Base-by-base conservation (phyloP, 2,329 filamentous ascomycete species). In the Claviceps spartinae region DNA sequence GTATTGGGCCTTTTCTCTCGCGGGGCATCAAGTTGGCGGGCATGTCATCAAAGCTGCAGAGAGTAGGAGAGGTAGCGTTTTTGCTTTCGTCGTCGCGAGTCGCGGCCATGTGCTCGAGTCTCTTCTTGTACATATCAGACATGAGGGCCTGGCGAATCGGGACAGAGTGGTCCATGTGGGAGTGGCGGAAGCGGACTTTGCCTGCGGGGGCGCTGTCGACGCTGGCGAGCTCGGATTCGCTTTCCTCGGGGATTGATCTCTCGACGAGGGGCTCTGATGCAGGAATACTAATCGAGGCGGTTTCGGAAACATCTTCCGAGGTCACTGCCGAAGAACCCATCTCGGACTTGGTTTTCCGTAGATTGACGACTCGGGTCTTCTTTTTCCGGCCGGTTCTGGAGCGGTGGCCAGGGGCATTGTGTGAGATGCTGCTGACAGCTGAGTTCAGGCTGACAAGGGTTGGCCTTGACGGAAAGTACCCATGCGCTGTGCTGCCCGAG, bases 321-420 rank as follows among this genome's bases (percentile, higher is more conserved):
- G 65, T 69, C 24, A 74, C 76, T 22, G 73, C 72, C 11, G 72
- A 72, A 13, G 78, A 78, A 40, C 74, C 78, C 30, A 72, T 66
- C 54, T 76, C 74, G 4, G 73, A 70, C 60, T 77, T 78, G 55
- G 78, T 73, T 55, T 77, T 81, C n/a, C 88, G 78, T 14, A 94
- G 72, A 61, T 94, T 88, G 54, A 94, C 86, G 14, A 94, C 83
- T 20, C 88, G 77, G 54, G 81, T 88, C 77, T 91, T 94, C 73
- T 87, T 86, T 70, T 87, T 91, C 51, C 86, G 79, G 37, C 79
- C 75, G 22, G 76, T 74, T 55, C 81, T 77, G 3, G 81, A 71
- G 57, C 85, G 79, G 47, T 78, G 72, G 50, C 75, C 76, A 3
- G 79, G 73, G 3, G 78, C 73, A 20, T 82, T 82, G 8, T 88